A percentile compares a stretch with the other conserved stretches of the same genome.
Conservation (phyloP, 2,329 filamentous ascomycete genomes). For the Aspergillus pseudoglaucus region DNA sequence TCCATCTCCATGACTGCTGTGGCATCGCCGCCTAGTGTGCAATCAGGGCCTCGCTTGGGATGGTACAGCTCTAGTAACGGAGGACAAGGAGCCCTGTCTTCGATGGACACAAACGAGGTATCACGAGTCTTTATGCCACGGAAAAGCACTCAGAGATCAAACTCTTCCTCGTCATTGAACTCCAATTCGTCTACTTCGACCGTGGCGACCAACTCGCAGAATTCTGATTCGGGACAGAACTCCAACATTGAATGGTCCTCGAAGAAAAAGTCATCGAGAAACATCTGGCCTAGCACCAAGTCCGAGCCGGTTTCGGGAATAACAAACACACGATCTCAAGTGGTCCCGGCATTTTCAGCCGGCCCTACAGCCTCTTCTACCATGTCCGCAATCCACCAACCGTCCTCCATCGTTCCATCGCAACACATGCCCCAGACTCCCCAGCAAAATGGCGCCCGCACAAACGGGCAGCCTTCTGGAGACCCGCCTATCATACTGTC, state of each 20-base stretch:
- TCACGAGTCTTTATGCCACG: constrained; percentile 85
- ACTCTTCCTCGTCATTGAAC: constrained; percentile 79
- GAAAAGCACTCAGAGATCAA: constrained; percentile 77
- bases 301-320: constrained; percentile 59
- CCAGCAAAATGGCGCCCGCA: constrained; percentile 53
- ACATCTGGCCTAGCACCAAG: constrained; percentile 60
- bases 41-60: constrained; percentile 55
- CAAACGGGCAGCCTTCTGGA: constrained; percentile 38
- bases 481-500: constrained; percentile 73
- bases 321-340: constrained; percentile 55
- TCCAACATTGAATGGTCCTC: constrained; percentile 33
- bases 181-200: constrained; percentile 53
- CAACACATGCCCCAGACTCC: constrained; percentile 62
- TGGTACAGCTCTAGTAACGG: constrained; percentile 53
- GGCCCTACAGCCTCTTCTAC: constrained; percentile 55
- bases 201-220: constrained; percentile 24
- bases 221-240: constrained; percentile 32
- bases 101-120: constrained; percentile 77
- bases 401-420: constrained; percentile 57
- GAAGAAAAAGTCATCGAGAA: constrained; percentile 44
- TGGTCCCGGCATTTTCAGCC: constrained; percentile 52
- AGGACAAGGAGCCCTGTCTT: constrained; percentile 55
- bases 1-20: constrained; percentile 57
- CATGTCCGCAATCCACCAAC: constrained; percentile 58
- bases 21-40: constrained; percentile 58